phyloP scores from a whole-genome alignment of 352 stramenopile species.

The Pythium chondricola region DNA sequence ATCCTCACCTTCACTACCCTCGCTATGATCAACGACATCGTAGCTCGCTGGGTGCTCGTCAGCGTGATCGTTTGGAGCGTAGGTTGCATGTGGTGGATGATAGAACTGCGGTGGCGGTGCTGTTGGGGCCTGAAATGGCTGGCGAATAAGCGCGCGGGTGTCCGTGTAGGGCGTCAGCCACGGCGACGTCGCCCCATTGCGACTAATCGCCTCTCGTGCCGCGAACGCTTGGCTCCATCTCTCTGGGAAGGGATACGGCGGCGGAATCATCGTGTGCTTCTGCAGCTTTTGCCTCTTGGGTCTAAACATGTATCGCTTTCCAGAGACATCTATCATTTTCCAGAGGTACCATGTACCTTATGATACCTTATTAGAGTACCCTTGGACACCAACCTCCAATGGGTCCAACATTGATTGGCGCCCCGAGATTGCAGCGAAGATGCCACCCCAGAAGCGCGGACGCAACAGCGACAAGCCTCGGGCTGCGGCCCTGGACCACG shows the following conservation, averaged over 20 bases:
- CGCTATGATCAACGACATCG: slow-evolving; percentile 1
- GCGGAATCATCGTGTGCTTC: slow-evolving; percentile 35
- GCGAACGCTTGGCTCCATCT: slow-evolving; percentile 28
- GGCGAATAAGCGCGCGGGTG: no score
- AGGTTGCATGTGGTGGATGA: no score
- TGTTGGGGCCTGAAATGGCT: no score
- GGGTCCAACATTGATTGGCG: slow-evolving; percentile 14
- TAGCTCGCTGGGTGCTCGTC: background rate
- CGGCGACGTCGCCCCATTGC: background rate
- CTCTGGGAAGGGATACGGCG: slow-evolving; percentile 75
- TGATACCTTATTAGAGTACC: background rate
- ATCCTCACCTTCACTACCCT: slow-evolving; percentile 17
- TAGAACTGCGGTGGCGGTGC: no score
- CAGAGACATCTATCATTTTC: background rate
- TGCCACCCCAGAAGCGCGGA: slow-evolving; percentile 32
- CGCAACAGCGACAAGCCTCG: slow-evolving; percentile 20
- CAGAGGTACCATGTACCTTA: slow-evolving; percentile 6
- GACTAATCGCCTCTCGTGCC: background rate
- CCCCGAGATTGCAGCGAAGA: background rate
- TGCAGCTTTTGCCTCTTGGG: background rate
- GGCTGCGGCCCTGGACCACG: slow-evolving; percentile 25
- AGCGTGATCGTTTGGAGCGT: background rate
- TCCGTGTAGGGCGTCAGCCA: slow-evolving; percentile 50
- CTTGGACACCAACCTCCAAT: background rate
- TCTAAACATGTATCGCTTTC: slow-evolving; percentile 2